phyloP scores from a whole-genome alignment of 352 stramenopile species.

The Phytophthora litchii region DNA sequence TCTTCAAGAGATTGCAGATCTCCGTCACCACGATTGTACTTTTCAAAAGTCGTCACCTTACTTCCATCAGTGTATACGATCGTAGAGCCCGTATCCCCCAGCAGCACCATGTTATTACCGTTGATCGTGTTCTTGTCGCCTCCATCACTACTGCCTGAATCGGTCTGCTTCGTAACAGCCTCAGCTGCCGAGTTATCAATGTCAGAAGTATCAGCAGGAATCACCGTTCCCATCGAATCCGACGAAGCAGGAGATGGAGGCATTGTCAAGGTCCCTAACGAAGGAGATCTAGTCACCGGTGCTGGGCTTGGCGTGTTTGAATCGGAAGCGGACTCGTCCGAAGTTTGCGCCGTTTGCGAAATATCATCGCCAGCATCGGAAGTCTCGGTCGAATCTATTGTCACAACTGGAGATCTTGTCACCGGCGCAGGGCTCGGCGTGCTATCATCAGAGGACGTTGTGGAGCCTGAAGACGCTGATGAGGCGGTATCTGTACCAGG shows the following conservation, averaged over 20 bases:
- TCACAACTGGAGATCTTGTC: constrained; percentile 27
- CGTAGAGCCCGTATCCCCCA: constrained; percentile 37
- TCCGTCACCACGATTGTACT: constrained; percentile 36
- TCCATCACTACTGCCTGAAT: constrained; percentile 28
- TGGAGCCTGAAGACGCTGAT: constrained; percentile 5
- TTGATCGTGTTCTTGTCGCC: constrained; percentile 26
- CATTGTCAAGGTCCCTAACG: constrained; percentile 17
- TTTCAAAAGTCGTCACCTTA: constrained; percentile 41
- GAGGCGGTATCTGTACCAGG: constrained; percentile 5
- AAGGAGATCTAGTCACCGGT: constrained; percentile 26
- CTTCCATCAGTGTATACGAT: constrained; percentile 47
- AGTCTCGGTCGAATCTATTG: constrained; percentile 10
- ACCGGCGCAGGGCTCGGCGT: constrained; percentile 40
- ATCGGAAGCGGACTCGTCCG: constrained; percentile 6
- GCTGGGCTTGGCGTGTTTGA: constrained; percentile 24
- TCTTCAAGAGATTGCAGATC: constrained; percentile 23
- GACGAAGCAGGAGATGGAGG: constrained; percentile 22
- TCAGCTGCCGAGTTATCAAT: constrained; percentile 38
- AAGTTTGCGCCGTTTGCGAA: constrained; percentile 25
- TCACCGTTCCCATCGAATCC: constrained; percentile 40
- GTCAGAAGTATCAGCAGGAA: constrained; percentile 31
- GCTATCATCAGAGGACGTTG: constrained; percentile 21
- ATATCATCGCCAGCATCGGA: constrained; percentile 15
- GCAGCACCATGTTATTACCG: constrained; percentile 29
- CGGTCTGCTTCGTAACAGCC: constrained; percentile 27